A percentile compares a stretch with the other conserved stretches of the same genome.
Conservation (phyloP, 805 yeast genomes). For the Kodamaea sagamina region DNA sequence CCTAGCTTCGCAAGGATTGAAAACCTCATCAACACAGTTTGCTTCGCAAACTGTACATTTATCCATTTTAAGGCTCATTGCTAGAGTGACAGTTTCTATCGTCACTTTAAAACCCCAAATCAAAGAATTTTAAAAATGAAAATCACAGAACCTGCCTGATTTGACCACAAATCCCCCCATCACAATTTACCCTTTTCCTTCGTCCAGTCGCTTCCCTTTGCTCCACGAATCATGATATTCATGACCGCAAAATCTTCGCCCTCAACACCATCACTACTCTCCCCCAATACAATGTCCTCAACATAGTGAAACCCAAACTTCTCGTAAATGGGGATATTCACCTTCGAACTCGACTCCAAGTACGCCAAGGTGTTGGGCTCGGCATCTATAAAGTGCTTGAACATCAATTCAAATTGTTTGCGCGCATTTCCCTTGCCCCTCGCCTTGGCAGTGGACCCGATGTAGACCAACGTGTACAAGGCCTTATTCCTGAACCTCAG, state of each 20-base stretch:
- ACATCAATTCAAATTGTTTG: slow-evolving; percentile 51
- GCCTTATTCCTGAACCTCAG: slow-evolving; percentile 36
- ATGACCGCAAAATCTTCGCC: slow-evolving; percentile 44
- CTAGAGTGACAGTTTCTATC: too few species aligned
- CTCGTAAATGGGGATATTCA: slow-evolving; percentile 54
- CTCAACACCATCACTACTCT: slow-evolving; percentile 26
- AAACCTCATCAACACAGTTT: too few species aligned
- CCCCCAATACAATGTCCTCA: slow-evolving; percentile 50
- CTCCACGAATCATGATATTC: slow-evolving; percentile 47
- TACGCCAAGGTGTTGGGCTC: slow-evolving; percentile 42
- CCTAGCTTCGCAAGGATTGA: too few species aligned
- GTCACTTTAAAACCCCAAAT: too few species aligned
- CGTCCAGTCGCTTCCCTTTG: slow-evolving; percentile 39
- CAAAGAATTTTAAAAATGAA: too few species aligned
- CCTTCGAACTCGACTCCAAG: slow-evolving; percentile 45
- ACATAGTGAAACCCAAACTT: slow-evolving; percentile 52
- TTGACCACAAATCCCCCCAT: too few species aligned
- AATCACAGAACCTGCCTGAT: too few species aligned
- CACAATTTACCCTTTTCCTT: slow-evolving; percentile 17
- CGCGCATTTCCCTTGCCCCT: slow-evolving; percentile 61
- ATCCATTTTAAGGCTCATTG: too few species aligned
- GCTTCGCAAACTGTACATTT: too few species aligned
- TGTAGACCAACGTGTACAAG: slow-evolving; percentile 46
- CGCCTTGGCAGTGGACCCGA: slow-evolving; percentile 46
- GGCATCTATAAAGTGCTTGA: slow-evolving; percentile 46